phyloP scores from a whole-genome alignment of 2,329 filamentous ascomycete genomes.

The Aspergillus sp. region DNA sequence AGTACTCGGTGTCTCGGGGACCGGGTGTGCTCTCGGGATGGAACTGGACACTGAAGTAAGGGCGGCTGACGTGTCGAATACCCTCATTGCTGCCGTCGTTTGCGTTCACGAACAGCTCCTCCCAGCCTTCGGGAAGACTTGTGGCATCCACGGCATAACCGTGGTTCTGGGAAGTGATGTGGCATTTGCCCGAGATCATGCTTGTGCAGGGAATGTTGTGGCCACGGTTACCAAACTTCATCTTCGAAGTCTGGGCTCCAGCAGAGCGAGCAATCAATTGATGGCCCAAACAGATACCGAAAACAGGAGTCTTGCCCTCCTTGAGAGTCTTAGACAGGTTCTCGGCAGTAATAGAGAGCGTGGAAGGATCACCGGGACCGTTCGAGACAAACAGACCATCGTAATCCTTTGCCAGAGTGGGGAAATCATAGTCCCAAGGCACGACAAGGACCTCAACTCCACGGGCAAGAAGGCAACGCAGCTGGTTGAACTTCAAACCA shows the following conservation, averaged over 20 bases:
- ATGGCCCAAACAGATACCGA: constrained; percentile 94
- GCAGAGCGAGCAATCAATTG: constrained; percentile 86
- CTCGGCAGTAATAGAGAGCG: constrained; percentile 71
- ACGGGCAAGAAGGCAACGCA: constrained; percentile 84
- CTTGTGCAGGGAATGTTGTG: constrained; percentile 98
- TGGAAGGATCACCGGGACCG: constrained; percentile 90
- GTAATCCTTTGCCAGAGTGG: constrained; percentile 72
- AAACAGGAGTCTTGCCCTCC: constrained; percentile 79
- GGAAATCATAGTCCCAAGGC: constrained; percentile 94
- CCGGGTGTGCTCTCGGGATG: constrained; percentile 96
- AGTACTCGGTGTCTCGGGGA: constrained; percentile 88
- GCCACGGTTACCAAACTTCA: constrained; percentile 99
- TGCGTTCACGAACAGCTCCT: constrained; percentile 94
- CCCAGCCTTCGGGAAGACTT: constrained; percentile 74
- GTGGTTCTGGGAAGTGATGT: constrained; percentile 99
- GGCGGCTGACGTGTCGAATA: constrained; percentile 78
- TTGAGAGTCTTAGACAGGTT: constrained; percentile 73
- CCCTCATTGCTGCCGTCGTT: constrained; percentile 98
- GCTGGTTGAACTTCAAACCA: constrained; percentile 96
- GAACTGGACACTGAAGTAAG: constrained; percentile 99
- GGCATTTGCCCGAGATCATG: constrained; percentile 90
- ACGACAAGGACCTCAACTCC: constrained; percentile 93
- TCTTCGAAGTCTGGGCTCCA: constrained; percentile 82
- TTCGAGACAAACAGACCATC: constrained; percentile 98
- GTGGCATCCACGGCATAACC: constrained; percentile 86